phyloP scores from a whole-genome alignment of 768 basidiomycete species.

The Naganishia vaughanmartiniae region DNA sequence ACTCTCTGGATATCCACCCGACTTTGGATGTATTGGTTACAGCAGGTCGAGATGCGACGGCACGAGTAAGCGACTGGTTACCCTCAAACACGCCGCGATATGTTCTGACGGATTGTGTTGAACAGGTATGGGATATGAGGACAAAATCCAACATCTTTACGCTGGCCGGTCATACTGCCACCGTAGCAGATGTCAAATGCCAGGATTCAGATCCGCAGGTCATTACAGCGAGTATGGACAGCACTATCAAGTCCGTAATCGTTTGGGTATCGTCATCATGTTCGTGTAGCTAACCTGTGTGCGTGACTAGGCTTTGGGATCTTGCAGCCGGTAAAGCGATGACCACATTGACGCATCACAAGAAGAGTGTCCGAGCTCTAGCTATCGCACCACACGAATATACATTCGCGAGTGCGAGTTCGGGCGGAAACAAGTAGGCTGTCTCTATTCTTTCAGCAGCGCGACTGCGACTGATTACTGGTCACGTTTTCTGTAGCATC shows the following conservation, averaged over 20 bases:
- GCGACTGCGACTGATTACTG: background rate
- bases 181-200: slow-evolving; percentile 91
- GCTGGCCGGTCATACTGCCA: slow-evolving; percentile 87
- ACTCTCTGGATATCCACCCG: slow-evolving; percentile 82
- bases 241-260: slow-evolving; percentile 74
- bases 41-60: slow-evolving; percentile 90
- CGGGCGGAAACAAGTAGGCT: slow-evolving; percentile 84
- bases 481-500: slow-evolving; percentile 56
- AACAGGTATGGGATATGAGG: slow-evolving; percentile 90
- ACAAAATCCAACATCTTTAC: slow-evolving; percentile 95
- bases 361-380: slow-evolving; percentile 91
- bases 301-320: slow-evolving; percentile 77
- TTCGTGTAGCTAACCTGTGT: slow-evolving; percentile 11
- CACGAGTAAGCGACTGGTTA: slow-evolving; percentile 59
- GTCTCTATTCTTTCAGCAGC: background rate
- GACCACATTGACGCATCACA: slow-evolving; percentile 97
- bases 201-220: slow-evolving; percentile 98
- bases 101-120: background rate
- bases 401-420: slow-evolving; percentile 89
- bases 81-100: background rate
- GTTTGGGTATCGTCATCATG: background rate
- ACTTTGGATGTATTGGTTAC: slow-evolving; percentile 95
- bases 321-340: slow-evolving; percentile 95
- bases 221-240: slow-evolving; percentile 97
- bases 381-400: slow-evolving; percentile 96